phyloP scores from a whole-genome alignment of 805 yeast genomes.

The Myxozyma melibiosi region DNA sequence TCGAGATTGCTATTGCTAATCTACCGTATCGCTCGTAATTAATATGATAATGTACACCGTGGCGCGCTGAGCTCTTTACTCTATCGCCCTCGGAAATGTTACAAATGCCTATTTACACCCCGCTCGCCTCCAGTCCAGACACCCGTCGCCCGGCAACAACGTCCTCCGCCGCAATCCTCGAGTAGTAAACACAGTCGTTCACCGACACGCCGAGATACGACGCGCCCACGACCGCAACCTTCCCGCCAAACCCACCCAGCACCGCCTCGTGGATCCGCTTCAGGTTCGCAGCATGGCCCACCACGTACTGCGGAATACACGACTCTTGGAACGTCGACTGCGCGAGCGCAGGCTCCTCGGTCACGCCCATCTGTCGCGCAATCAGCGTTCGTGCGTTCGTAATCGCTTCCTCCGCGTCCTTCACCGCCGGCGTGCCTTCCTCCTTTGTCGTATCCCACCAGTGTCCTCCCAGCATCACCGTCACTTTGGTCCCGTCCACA shows the following conservation, averaged over 20 bases:
- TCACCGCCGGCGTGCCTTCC: conserved; percentile 30
- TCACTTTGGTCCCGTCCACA: conserved; percentile 63
- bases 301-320: conserved; percentile 73
- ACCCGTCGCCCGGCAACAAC: conserved; percentile 16
- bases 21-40: too few species aligned
- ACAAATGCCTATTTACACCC: neutral
- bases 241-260: conserved; percentile 20
- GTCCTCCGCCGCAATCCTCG: conserved; percentile 27
- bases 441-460: conserved; percentile 44
- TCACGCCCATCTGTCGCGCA: conserved; percentile 45
- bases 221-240: conserved; percentile 29
- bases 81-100: too few species aligned
- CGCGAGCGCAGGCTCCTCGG: conserved; percentile 39
- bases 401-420: conserved; percentile 37
- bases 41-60: too few species aligned
- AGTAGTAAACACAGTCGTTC: conserved; percentile 28
- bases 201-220: conserved; percentile 29
- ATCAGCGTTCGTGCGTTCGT: conserved; percentile 46
- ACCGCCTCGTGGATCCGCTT: conserved; percentile 15
- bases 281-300: conserved; percentile 31
- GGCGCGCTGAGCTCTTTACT: too few species aligned
- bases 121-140: conserved; percentile 21
- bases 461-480: conserved; percentile 92
- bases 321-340: conserved; percentile 51
- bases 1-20: too few species aligned